These are phyloP conservation scores for Talaromyces borbonicus DNA, from an alignment of 495 filamentous ascomycete species.

Conservation along the genomic window DNA sequence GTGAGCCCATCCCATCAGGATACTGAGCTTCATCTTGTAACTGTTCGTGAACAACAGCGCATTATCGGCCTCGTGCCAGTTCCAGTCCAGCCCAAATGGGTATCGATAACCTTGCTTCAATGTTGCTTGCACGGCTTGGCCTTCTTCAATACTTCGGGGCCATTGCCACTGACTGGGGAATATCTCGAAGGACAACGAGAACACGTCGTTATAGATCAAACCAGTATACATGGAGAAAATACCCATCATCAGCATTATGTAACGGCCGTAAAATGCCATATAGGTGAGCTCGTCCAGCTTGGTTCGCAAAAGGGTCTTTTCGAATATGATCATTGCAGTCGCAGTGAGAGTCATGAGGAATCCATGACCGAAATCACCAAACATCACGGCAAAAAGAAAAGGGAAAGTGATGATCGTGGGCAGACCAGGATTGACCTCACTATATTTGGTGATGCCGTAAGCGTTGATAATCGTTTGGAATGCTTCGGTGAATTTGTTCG, in stretches of 20 bases:
- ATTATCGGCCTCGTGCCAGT: slow-evolving; percentile 93
- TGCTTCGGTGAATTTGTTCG: slow-evolving; percentile 93
- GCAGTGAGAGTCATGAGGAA: slow-evolving; percentile 73
- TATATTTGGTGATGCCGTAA: slow-evolving; percentile 94
- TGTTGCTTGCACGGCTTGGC: slow-evolving; percentile 49
- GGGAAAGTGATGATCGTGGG: slow-evolving; percentile 95
- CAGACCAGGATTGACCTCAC: slow-evolving; percentile 91
- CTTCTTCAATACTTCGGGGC: slow-evolving; percentile 54
- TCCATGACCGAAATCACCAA: slow-evolving; percentile 92
- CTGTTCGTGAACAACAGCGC: slow-evolving; percentile 90
- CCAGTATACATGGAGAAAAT: slow-evolving; percentile 95
- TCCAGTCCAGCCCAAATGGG: slow-evolving; percentile 94
- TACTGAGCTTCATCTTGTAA: slow-evolving; percentile 99
- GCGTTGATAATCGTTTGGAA: slow-evolving; percentile 99
- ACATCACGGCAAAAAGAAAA: slow-evolving; percentile 99
- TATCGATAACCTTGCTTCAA: slow-evolving; percentile 70
- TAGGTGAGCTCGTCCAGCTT: slow-evolving; percentile 90
- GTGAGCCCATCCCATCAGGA: slow-evolving; percentile 89
- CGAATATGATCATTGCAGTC: slow-evolving; percentile 86
- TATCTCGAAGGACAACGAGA: slow-evolving; percentile 81
- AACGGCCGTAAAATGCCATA: slow-evolving; percentile 98
- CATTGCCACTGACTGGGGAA: slow-evolving; percentile 87
- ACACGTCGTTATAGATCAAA: slow-evolving; percentile 94
- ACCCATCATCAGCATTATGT: slow-evolving; percentile 98
- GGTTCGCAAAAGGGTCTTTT: slow-evolving; percentile 70